Evolutionary conservation across 2,329 filamentous ascomycete genomes (phyloP), one percentile per base, ranked within the genome.

Genomic region (Talaromyces sp.): DNA sequence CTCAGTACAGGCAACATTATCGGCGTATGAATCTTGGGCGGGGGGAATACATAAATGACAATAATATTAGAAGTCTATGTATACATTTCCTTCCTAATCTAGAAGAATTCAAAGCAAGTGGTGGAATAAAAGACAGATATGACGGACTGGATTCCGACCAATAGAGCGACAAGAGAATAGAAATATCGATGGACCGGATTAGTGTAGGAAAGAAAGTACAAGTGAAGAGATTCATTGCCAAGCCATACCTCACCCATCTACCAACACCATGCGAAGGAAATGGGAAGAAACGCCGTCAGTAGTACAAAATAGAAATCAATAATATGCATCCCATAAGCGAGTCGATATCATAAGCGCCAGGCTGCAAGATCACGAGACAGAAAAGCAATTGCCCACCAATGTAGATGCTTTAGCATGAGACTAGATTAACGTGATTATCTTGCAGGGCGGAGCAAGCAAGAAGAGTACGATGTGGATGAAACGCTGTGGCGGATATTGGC

Each of bases 391-490:
- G 25, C 21, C 50, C 8, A 43, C 46, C 45, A 15, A 19, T 35
- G 28, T 41, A 28, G 31, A 59, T 45, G 28, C 31, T 37, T 56
- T 37, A 60, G 36, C 59, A 60, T 39, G 84, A 86, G 68, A 93
- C 95, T 28, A 97, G 80, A 71, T 96, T 97, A 68, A 99, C 86
- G 70, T 97, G 89, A 60, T 92, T 85, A 70, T 97, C 92, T 57
- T 91, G 89, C 43, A 90, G 81, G 3, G 91, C 89, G 1, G 92
- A 89, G 67, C 89, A 94, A 36, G 91, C 92, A 61, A 99, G 81
- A 73, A 97, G 87, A 76, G 96, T 92, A 54, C 89, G 85, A 73
- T 99, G 94, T 1, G 94, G 94, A 75, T 99, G 94, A 79, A 97
- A 99, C 0, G 92, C 89, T 8, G 93, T 96, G 36, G 89, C 84